phyloP scores from a whole-genome alignment of 495 filamentous ascomycete genomes.

The Penicillium antarcticum region DNA sequence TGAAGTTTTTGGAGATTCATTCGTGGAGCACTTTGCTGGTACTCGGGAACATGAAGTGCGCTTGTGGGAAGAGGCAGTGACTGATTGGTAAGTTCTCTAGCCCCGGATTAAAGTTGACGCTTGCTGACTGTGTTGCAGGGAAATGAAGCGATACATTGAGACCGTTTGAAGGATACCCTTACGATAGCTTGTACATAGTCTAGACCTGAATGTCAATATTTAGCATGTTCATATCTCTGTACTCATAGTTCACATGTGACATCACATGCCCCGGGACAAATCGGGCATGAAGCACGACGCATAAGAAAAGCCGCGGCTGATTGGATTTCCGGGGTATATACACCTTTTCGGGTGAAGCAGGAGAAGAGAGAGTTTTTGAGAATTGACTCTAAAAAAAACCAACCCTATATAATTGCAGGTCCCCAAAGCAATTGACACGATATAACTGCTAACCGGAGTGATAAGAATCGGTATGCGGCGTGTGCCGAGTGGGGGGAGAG shows the following conservation, averaged over 20 bases:
- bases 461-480: slow-evolving; percentile 25
- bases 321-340: slow-evolving; percentile 3
- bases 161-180: slow-evolving; percentile 28
- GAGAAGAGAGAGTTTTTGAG: neutral
- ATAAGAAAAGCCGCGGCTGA: slow-evolving; percentile 6
- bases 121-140: slow-evolving; percentile 32
- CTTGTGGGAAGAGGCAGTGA: slow-evolving; percentile 93
- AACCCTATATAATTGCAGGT: slow-evolving; percentile 9
- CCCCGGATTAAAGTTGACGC: neutral
- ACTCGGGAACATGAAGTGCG: slow-evolving; percentile 88
- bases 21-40: slow-evolving; percentile 92
- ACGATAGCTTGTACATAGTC: neutral
- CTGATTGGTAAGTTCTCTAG: slow-evolving; percentile 69
- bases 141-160: slow-evolving; percentile 51
- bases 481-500: slow-evolving; percentile 14
- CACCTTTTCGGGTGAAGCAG: slow-evolving; percentile 9
- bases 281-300: neutral
- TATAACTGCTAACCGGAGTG: slow-evolving; percentile 2
- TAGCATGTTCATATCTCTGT: neutral
- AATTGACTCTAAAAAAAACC: neutral
- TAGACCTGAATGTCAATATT: neutral
- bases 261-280: slow-evolving; percentile 12
- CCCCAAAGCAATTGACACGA: slow-evolving; percentile 3
- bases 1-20: slow-evolving; percentile 89
- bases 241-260: slow-evolving; percentile 6